These are phyloP conservation scores for Acacia pycnantha DNA, from an alignment of 331 rosid species.

Conservation along the genomic window DNA sequence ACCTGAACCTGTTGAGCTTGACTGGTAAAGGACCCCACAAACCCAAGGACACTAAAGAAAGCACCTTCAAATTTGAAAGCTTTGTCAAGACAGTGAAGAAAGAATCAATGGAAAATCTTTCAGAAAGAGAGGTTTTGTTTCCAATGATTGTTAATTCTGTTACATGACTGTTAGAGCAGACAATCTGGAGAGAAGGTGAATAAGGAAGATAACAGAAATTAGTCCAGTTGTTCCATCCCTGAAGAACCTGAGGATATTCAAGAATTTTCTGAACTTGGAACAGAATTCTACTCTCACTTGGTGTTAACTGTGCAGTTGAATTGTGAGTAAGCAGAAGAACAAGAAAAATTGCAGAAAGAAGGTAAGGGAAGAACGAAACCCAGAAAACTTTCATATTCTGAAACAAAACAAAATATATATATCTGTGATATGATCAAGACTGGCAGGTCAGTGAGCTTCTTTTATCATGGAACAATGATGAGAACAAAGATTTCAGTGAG, in stretches of 20 bases:
- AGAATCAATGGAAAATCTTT: slow-evolving; percentile 66
- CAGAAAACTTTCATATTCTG: slow-evolving; percentile 48
- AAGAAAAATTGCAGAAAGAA: slow-evolving; percentile 39
- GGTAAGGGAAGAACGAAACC: slow-evolving; percentile 37
- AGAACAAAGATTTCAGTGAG: slow-evolving; percentile 29
- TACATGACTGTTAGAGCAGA: slow-evolving; percentile 56
- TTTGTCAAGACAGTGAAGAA: slow-evolving; percentile 71
- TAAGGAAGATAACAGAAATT: slow-evolving; percentile 76
- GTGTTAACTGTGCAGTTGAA: slow-evolving; percentile 52
- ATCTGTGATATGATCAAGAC: slow-evolving; percentile 17
- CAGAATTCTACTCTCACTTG: slow-evolving; percentile 54
- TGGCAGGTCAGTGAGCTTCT: slow-evolving; percentile 23
- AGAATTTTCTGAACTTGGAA: slow-evolving; percentile 70
- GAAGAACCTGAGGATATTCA: slow-evolving; percentile 73
- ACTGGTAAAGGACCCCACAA: slow-evolving; percentile 89
- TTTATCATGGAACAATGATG: slow-evolving; percentile 17
- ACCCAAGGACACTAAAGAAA: slow-evolving; percentile 70
- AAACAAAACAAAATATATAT: neutral
- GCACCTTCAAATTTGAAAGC: slow-evolving; percentile 65
- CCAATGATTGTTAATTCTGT: slow-evolving; percentile 69
- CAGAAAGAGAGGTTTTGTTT: slow-evolving; percentile 56
- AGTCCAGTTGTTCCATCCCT: slow-evolving; percentile 83
- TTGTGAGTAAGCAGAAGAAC: slow-evolving; percentile 37
- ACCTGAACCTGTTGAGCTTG: slow-evolving; percentile 61
- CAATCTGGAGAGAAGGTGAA: slow-evolving; percentile 62